Conservation (phyloP, 2,329 filamentous ascomycete genomes). For the Curvularia sp. region DNA sequence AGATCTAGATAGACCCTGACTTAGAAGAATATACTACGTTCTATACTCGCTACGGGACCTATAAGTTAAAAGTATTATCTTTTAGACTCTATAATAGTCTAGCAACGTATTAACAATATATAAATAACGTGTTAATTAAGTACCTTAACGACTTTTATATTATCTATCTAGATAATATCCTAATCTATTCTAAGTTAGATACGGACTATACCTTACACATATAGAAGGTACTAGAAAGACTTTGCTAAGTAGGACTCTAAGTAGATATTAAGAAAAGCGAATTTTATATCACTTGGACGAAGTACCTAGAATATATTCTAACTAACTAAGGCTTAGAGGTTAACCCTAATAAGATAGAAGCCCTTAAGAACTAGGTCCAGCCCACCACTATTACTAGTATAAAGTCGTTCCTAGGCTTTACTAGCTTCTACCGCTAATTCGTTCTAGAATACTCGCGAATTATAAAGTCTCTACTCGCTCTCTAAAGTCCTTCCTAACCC, state of each 20-base stretch:
- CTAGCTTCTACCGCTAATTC: too few relatives aligned
- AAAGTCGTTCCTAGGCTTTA: not conserved
- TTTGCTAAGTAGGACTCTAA: not conserved
- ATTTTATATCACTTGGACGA: not conserved
- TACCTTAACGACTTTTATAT: too few relatives aligned
- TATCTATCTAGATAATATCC: too few relatives aligned
- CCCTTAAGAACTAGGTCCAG: not conserved
- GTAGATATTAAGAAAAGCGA: not conserved
- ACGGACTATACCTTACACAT: too few relatives aligned
- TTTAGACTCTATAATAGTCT: too few relatives aligned
- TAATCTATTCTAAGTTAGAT: too few relatives aligned
- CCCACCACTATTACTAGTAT: not conserved
- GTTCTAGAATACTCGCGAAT: not conserved
- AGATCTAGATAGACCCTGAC: not conserved
- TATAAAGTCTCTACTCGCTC: not conserved
- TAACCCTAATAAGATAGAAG: not conserved
- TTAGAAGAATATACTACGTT: not conserved
- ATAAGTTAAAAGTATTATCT: too few relatives aligned
- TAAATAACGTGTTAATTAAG: too few relatives aligned
- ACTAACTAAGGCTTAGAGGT: not conserved
- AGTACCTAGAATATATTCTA: not conserved
- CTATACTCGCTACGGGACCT: too few relatives aligned
- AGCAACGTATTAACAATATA: too few relatives aligned
- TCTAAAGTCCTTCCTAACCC: not conserved
- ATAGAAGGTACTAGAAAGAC: too few relatives aligned